Base-by-base conservation (phyloP, 768 basidiomycete genomes). In the Mrakia hoshinonis region DNA sequence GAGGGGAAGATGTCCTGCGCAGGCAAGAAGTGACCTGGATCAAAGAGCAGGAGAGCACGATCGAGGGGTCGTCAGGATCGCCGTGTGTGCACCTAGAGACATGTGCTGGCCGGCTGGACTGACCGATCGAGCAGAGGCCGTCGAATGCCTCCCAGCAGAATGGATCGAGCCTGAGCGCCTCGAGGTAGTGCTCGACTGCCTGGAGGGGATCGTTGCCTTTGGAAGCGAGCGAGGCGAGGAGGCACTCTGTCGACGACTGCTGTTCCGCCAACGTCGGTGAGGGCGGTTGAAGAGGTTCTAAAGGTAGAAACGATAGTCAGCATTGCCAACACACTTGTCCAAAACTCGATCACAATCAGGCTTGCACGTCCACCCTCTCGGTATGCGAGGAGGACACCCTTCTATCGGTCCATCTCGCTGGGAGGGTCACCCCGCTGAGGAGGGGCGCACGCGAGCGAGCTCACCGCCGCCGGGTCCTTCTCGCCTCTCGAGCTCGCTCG, bases 141-240 rank as follows among this genome's bases (percentile, higher is more conserved):
- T 92, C 90, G 76, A 92, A 89, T 5, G 92, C 92, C 78, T 96
- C 92, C 92, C 92, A 95, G 67, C 93, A 80, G 78, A 90, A 85
- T 39, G 91, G 90, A 77, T 91, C 87, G 60, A 87, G 78, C 18
- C 82, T 78, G 73, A 96, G 82, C 34, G 91, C 89, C 71, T 87
- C 85, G 58, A 83, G 83, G 79, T 89, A 94, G 76, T 86, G 87
- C 67, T 80, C 76, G 31, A 83, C 81, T n/a, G 92, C 92, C 74
- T 85, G 85, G 67, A 88, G 87, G 3, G 84, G 84, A 71, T 89
- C 83, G 78, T 92, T 91, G 62, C 88, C 90, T 79, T 88, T 90
- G 77, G 87, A 76, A 39, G 91, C 90, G 79, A 87, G 85, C 48
- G 81, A 84, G 51, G 91, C 92, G 61, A 89, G 84, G 76, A 86